A percentile compares a stretch with the other conserved stretches of the same genome.
Conservation (phyloP, 108 stramenopile species). For the Fragilaria crotonensis region DNA sequence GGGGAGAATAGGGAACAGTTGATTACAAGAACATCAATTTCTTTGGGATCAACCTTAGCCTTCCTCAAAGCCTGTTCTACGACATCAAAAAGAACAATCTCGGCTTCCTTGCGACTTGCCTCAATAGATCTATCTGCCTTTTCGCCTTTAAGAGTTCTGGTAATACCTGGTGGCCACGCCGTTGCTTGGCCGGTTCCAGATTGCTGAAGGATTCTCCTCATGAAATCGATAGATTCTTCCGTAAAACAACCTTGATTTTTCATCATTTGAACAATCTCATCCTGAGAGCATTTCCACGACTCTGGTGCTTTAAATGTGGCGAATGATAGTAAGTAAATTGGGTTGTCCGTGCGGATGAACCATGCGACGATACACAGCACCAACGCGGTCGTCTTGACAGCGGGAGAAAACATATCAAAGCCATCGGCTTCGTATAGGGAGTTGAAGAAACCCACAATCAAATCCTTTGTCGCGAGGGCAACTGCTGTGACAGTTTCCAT, state of each 20-base stretch:
- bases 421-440: slow-evolving; percentile 44
- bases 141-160: slow-evolving; percentile 55
- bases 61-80: slow-evolving; percentile 87
- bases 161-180: slow-evolving; percentile 97
- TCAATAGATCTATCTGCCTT: slow-evolving; percentile 82
- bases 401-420: slow-evolving; percentile 57
- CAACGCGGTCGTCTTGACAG: slow-evolving; percentile 69
- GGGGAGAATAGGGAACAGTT: slow-evolving; percentile 98
- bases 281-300: slow-evolving; percentile 84
- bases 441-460: slow-evolving; percentile 41
- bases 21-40: slow-evolving; percentile 94
- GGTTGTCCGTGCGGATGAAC: slow-evolving; percentile 67
- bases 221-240: slow-evolving; percentile 78
- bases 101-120: slow-evolving; percentile 87
- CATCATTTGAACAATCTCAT: slow-evolving; percentile 90
- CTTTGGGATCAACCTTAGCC: slow-evolving; percentile 79
- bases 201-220: slow-evolving; percentile 83
- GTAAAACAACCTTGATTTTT: slow-evolving; percentile 85
- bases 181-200: slow-evolving; percentile 91
- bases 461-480: slow-evolving; percentile 36
- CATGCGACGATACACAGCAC: slow-evolving; percentile 55
- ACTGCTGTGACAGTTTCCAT: slow-evolving; percentile 53
- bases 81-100: slow-evolving; percentile 88
- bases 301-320: slow-evolving; percentile 93
- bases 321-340: slow-evolving; percentile 90